These are phyloP conservation scores for Aspergillus cavernicola DNA, from an alignment of 495 filamentous ascomycete species.

Conservation along the genomic window DNA sequence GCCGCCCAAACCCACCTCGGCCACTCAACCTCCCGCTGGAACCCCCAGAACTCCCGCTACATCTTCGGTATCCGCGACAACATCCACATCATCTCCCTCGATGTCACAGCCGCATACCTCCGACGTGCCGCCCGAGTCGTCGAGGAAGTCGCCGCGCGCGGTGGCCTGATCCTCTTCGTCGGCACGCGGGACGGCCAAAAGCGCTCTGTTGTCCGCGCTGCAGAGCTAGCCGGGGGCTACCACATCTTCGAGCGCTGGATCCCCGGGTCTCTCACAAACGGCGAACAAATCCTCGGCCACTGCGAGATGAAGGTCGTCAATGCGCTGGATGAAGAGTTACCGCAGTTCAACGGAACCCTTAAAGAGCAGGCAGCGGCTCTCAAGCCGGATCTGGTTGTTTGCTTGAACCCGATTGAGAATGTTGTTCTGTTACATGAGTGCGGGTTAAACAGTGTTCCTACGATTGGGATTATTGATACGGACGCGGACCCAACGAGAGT, in stretches of 20 bases:
- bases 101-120: conserved; percentile 80
- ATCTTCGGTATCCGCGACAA: conserved; percentile 88
- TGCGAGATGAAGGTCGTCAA: conserved; percentile 68
- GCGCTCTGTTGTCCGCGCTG: conserved; percentile 72
- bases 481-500: conserved; percentile 90
- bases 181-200: conserved; percentile 80
- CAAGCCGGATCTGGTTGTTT: conserved; percentile 88
- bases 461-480: conserved; percentile 92
- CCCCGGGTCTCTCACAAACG: conserved; percentile 89
- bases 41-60: conserved; percentile 90
- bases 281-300: conserved; percentile 72
- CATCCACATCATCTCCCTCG: conserved; percentile 91
- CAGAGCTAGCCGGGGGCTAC: conserved; percentile 70
- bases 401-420: conserved; percentile 90
- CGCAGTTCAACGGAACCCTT: conserved; percentile 59
- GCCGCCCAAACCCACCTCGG: conserved; percentile 89
- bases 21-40: conserved; percentile 90
- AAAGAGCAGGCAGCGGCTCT: conserved; percentile 54
- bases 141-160: conserved; percentile 75
- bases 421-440: conserved; percentile 87
- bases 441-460: conserved; percentile 80
- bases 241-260: conserved; percentile 95
- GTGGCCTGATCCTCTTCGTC: conserved; percentile 85
- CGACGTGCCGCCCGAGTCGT: conserved; percentile 88
- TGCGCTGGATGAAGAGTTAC: conserved; percentile 62